Evolutionary conservation across 2,329 filamentous ascomycete genomes (phyloP).

Genomic region (Aspergillus oerlinghausenensis): DNA sequence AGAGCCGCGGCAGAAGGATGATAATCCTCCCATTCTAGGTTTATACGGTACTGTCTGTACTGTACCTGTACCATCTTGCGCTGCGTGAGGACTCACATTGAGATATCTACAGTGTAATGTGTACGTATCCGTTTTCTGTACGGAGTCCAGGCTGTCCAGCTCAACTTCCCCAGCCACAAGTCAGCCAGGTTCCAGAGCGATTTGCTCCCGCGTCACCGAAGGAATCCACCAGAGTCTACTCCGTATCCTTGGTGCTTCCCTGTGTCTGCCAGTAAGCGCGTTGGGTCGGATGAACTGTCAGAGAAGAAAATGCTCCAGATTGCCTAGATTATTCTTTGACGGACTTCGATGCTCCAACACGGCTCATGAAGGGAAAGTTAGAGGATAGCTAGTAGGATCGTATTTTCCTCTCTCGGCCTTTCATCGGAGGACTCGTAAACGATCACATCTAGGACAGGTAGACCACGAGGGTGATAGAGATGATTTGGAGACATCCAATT

Average conservation of each 20-base stretch:
- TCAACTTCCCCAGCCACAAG: background rate
- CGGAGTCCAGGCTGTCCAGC: too few relatives aligned
- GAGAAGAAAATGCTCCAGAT: background rate
- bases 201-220: background rate
- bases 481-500: background rate
- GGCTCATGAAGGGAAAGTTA: too few relatives aligned
- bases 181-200: background rate
- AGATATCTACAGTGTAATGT: background rate
- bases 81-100: background rate
- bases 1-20: constrained; percentile 4
- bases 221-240: background rate
- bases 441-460: background rate
- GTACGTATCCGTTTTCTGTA: too few relatives aligned
- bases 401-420: background rate
- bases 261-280: background rate
- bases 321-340: too few relatives aligned
- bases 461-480: background rate
- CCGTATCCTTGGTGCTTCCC: background rate
- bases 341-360: too few relatives aligned
- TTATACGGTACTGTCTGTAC: background rate
- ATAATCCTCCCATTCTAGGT: background rate
- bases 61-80: background rate
- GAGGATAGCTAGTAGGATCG: background rate
- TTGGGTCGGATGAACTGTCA: background rate
- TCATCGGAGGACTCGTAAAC: background rate